Base-by-base conservation (phyloP, 192 early-diverging fungal species). In the Borealophlyctis nickersoniae region DNA sequence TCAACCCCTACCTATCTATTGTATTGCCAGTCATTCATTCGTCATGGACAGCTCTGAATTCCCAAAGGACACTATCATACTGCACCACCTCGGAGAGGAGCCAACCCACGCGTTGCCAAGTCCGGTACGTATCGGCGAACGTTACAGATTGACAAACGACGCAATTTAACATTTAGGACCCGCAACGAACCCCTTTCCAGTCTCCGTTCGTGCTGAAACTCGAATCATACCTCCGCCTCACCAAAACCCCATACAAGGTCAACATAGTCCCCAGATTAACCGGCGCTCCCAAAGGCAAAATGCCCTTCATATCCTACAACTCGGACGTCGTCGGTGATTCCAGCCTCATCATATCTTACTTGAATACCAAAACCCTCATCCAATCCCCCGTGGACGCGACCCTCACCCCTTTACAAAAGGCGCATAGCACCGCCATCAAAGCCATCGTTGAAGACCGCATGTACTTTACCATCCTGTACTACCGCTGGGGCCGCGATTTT, bases 201-300 rank as follows among this genome's bases (percentile, higher is more conserved):
- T 45, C 39, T 19, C 39, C 19, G 9, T 45, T 45, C 39, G 39
- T 45, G 9, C 39, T 45, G 7, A 45, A 45, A 45, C 39, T 45
- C 9, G 39, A 45, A 45, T 45, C 39, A 45, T 45, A 45, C 39
- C 39, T 45, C 39, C 39, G 39, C 39, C 39, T 45, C 19, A 45
- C 39, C 39, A 7, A 45, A 45, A 45, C 39, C 39, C 39, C 39
- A 19, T 45, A 45, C 39, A 19, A 45, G 19, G 19, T 13, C 7
- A 19, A 7, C 7, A 7, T 45, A 7, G 19, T 45, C 7, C 7
- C 39, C 7, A 45, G 39, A 13, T 13, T 13, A 7, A 13, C 39
- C 39, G 9, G 19, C 39, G 9, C 39, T 13, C 39, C 39, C 7
- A 45, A 45, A 45, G 9, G 39, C 39, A 45, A 45, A 45, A 45